Conservation (phyloP, 345 rosid species). For the Corymbia maculata region DNA sequence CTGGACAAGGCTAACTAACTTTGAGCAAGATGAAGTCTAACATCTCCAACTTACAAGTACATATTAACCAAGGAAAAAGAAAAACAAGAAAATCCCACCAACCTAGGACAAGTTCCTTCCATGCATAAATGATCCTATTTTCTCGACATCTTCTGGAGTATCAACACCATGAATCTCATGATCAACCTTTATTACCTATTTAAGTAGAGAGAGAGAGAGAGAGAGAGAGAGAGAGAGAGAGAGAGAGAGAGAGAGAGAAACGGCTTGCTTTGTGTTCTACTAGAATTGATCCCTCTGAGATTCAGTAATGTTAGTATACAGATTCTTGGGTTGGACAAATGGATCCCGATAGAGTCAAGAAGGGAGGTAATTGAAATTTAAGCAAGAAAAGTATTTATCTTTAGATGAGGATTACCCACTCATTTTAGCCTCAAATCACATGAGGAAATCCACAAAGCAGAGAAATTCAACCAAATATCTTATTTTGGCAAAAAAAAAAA, state of each 20-base stretch:
- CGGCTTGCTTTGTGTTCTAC: not conserved
- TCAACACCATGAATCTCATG: constrained; percentile 93
- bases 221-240: too few relatives aligned
- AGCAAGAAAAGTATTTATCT: too few relatives aligned
- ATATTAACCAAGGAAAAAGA: not conserved
- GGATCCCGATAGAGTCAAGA: not conserved
- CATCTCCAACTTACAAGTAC: not conserved
- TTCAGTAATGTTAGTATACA: not conserved
- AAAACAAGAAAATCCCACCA: not conserved
- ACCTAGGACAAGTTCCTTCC: constrained; percentile 45
- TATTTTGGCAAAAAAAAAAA: too few relatives aligned
- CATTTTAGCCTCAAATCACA: too few relatives aligned
- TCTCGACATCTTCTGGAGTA: constrained; percentile 64
- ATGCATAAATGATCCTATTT: constrained; percentile 70
- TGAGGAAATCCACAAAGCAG: too few relatives aligned
- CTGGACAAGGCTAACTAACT: not conserved
- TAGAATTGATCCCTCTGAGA: not conserved
- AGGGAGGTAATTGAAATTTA: too few relatives aligned
- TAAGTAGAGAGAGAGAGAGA: too few relatives aligned
- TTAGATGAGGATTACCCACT: too few relatives aligned
- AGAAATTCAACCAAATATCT: too few relatives aligned
- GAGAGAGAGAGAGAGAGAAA: not conserved
- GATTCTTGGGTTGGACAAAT: not conserved
- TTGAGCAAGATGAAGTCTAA: not conserved
- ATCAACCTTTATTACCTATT: constrained; percentile 82